These are phyloP conservation scores for Candida ficus DNA, from an alignment of 805 yeast species.

Conservation along the genomic window DNA sequence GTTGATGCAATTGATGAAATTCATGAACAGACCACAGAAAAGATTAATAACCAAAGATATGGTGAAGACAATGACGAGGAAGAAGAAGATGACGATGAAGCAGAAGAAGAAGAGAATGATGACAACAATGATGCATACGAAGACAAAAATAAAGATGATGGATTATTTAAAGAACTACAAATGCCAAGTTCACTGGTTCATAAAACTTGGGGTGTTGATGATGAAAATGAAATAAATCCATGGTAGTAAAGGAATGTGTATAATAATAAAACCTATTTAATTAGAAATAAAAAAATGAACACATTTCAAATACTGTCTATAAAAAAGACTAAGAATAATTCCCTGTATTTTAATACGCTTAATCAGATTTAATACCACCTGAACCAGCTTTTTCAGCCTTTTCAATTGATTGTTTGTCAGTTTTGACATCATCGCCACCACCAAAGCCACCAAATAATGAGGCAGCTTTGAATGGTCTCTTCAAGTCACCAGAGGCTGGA, in stretches of 20 bases:
- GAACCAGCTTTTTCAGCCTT: slow-evolving; percentile 80
- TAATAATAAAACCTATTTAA: neutral
- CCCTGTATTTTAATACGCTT: neutral
- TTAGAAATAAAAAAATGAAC: too few species aligned
- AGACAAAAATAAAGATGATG: slow-evolving; percentile 35
- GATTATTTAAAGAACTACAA: slow-evolving; percentile 42
- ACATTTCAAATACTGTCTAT: neutral
- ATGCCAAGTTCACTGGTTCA: slow-evolving; percentile 47
- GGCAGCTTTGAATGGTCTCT: slow-evolving; percentile 93
- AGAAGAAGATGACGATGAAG: slow-evolving; percentile 11
- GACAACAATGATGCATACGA: slow-evolving; percentile 12
- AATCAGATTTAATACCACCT: slow-evolving; percentile 66
- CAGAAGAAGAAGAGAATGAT: slow-evolving; percentile 9
- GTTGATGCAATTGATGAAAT: slow-evolving; percentile 70
- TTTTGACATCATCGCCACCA: slow-evolving; percentile 49
- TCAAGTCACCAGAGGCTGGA: slow-evolving; percentile 82
- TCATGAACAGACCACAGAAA: slow-evolving; percentile 36
- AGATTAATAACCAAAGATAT: slow-evolving; percentile 13
- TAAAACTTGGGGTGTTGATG: slow-evolving; percentile 49
- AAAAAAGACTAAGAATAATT: neutral
- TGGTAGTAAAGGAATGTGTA: slow-evolving; percentile 36
- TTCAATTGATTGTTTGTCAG: slow-evolving; percentile 84
- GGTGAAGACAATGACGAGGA: slow-evolving; percentile 14
- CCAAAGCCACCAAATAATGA: slow-evolving; percentile 63
- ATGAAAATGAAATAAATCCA: slow-evolving; percentile 51